Evolutionary conservation across 164 flowering plant species (phyloP).

Genomic region (Kingdonia uniflora): DNA sequence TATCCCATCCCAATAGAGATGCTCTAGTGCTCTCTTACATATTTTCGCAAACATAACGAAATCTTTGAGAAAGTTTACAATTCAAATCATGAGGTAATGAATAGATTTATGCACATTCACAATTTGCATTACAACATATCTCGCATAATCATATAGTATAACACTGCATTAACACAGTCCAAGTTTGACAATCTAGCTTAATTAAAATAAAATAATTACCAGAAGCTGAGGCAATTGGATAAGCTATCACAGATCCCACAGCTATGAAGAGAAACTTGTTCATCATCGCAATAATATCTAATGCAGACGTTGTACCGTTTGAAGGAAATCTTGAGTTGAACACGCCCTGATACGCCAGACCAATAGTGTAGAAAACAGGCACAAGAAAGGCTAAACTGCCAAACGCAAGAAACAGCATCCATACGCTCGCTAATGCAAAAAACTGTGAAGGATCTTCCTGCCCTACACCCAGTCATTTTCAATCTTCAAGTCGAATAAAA

Average conservation of each 20-base stretch:
- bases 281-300: slow-evolving; percentile 32
- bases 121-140: too few relatives aligned
- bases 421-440: slow-evolving; percentile 69
- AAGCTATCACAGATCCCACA: slow-evolving; percentile 59
- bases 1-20: too few relatives aligned
- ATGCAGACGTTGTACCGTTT: slow-evolving; percentile 21
- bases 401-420: slow-evolving; percentile 66
- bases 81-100: too few relatives aligned
- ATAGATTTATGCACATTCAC: too few relatives aligned
- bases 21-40: too few relatives aligned
- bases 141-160: too few relatives aligned
- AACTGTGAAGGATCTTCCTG: slow-evolving; percentile 96
- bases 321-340: slow-evolving; percentile 28
- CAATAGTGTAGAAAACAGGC: slow-evolving; percentile 47
- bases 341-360: slow-evolving; percentile 50
- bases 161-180: too few relatives aligned
- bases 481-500: slow-evolving; percentile 18
- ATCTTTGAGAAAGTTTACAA: too few relatives aligned
- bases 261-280: slow-evolving; percentile 50
- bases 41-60: too few relatives aligned
- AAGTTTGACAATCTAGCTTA: too few relatives aligned
- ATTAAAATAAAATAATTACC: slow-evolving; percentile 39
- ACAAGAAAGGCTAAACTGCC: slow-evolving; percentile 55
- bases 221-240: slow-evolving; percentile 76
- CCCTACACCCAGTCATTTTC: slow-evolving; percentile 56